Conservation (phyloP, 495 filamentous ascomycete genomes). For the Penicillium waksmanii region DNA sequence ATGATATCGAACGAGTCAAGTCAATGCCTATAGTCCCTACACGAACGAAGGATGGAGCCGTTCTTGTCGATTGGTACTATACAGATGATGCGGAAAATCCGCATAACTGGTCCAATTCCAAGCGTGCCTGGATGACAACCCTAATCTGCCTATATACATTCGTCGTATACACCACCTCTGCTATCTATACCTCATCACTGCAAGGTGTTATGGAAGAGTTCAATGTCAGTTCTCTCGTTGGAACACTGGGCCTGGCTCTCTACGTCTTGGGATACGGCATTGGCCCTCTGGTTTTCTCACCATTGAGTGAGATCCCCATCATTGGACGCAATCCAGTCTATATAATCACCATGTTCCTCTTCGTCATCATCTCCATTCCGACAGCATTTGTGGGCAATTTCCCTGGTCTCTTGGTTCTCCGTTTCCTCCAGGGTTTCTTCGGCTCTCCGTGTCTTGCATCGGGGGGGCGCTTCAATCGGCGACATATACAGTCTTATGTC, state of each 20-base stretch:
- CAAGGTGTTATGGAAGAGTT: conserved; percentile 44
- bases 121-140: conserved; percentile 27
- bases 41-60: conserved; percentile 41
- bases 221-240: conserved; percentile 39
- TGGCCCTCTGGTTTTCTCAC: conserved; percentile 52
- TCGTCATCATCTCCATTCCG: conserved; percentile 53
- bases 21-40: conserved; percentile 51
- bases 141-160: conserved; percentile 42
- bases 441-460: conserved; percentile 56
- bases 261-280: conserved; percentile 57
- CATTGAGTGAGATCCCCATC: conserved; percentile 52
- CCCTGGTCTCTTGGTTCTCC: conserved; percentile 50
- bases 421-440: conserved; percentile 60
- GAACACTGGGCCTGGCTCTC: conserved; percentile 53
- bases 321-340: conserved; percentile 57
- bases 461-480: conserved; percentile 58
- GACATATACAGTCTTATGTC: conserved; percentile 59
- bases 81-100: conserved; percentile 58
- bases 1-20: conserved; percentile 44
- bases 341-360: conserved; percentile 54
- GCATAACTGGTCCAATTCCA: conserved; percentile 53
- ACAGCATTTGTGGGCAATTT: conserved; percentile 53
- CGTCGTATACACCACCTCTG: conserved; percentile 40
- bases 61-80: conserved; percentile 60
- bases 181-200: conserved; percentile 38